These are phyloP conservation scores for Orbilia ellipsospora DNA, from an alignment of 2,329 filamentous ascomycete genomes.

Conservation along the genomic window DNA sequence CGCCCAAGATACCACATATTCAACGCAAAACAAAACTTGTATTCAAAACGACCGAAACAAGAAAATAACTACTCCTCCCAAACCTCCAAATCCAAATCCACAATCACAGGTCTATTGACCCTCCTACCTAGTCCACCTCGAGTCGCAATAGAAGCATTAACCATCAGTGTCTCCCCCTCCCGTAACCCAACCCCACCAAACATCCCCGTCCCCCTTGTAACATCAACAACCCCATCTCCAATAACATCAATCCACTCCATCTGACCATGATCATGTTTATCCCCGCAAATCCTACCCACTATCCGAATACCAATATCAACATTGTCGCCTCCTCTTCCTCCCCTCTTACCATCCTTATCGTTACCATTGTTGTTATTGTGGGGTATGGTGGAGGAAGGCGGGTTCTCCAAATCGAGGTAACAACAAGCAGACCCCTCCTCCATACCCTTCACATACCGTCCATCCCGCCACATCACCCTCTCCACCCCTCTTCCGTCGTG, in stretches of 20 bases:
- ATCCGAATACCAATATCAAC: constrained; percentile 4
- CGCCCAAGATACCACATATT: constrained; percentile 5
- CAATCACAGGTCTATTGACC: constrained; percentile 40
- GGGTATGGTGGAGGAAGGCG: no score
- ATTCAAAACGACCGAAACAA: background rate
- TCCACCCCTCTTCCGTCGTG: constrained; percentile 75
- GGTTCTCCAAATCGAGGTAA: constrained; percentile 3
- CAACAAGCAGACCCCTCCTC: constrained; percentile 44
- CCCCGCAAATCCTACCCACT: constrained; percentile 9
- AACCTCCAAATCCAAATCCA: constrained; percentile 45
- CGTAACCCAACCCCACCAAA: constrained; percentile 44
- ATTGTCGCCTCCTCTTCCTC: background rate
- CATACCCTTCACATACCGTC: constrained; percentile 52
- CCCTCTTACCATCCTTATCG: background rate
- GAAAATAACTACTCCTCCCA: constrained; percentile 15
- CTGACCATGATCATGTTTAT: constrained; percentile 39
- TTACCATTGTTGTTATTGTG: background rate
- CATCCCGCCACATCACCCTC: constrained; percentile 71
- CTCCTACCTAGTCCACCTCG: constrained; percentile 15
- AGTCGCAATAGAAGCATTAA: constrained; percentile 27
- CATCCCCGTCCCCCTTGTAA: constrained; percentile 37
- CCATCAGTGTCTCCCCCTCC: constrained; percentile 51
- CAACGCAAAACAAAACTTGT: constrained; percentile 20
- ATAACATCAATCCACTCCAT: constrained; percentile 49
- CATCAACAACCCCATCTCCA: constrained; percentile 40